phyloP scores from a whole-genome alignment of 192 early-diverging fungal genomes.

The Coemansia sp. region DNA sequence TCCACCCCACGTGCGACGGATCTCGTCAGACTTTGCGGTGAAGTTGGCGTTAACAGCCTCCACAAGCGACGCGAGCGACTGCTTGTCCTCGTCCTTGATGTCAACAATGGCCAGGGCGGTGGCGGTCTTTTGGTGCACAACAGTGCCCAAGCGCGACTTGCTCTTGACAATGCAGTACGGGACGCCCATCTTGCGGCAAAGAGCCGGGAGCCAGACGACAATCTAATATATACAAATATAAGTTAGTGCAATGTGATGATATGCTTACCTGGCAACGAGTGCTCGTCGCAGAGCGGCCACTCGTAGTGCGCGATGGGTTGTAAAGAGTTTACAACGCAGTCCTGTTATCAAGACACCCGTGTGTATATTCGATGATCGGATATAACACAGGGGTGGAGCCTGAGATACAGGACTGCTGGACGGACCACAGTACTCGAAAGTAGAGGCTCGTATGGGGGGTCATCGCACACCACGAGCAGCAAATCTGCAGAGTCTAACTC shows the following conservation, averaged over 20 bases:
- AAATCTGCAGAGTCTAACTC: background rate
- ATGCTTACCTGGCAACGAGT: background rate
- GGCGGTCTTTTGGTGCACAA: conserved; percentile 99
- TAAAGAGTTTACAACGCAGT: no score
- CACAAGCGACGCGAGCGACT: conserved; percentile 80
- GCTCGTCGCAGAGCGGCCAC: no score
- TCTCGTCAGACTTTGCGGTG: conserved; percentile 91
- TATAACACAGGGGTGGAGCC: no score
- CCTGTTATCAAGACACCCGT: no score
- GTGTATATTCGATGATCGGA: no score
- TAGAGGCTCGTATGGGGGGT: conserved; percentile 31
- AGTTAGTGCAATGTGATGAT: background rate
- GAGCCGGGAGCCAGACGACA: conserved; percentile 97
- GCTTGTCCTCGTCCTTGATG: conserved; percentile 94
- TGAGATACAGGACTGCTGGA: no score
- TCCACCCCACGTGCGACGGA: conserved; percentile 95
- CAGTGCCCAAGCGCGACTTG: conserved; percentile 97
- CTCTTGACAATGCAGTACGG: conserved; percentile 99
- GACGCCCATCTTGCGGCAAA: conserved; percentile 99
- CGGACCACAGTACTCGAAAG: background rate
- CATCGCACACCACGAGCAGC: conserved; percentile 44
- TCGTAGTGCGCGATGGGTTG: no score
- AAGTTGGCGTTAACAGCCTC: conserved; percentile 93
- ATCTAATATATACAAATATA: conserved; percentile 47
- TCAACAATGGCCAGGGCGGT: conserved; percentile 95